Conservation (phyloP, 108 stramenopile genomes). For the Schizochytrium sp. region DNA sequence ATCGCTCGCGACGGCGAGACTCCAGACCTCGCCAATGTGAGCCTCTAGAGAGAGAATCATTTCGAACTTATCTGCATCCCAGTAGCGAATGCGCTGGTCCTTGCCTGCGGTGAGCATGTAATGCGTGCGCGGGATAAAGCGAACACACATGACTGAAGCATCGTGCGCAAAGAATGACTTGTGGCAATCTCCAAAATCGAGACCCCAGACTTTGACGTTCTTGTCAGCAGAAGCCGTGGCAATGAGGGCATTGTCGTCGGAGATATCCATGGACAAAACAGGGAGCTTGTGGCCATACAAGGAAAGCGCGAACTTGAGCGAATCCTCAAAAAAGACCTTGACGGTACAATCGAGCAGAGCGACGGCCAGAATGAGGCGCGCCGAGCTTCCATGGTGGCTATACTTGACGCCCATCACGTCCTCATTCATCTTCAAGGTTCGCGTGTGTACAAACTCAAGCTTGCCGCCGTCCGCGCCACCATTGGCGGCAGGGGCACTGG, state of each 20-base stretch:
- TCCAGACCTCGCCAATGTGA: conserved; percentile 77
- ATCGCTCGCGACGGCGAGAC: conserved; percentile 67
- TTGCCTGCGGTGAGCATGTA: conserved; percentile 88
- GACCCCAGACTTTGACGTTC: conserved; percentile 92
- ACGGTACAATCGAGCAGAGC: conserved; percentile 85
- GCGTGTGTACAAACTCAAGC: conserved; percentile 64
- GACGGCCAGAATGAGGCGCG: conserved; percentile 63
- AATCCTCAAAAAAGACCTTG: conserved; percentile 95
- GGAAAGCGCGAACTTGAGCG: conserved; percentile 89
- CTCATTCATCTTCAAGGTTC: conserved; percentile 82
- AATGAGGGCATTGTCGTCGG: conserved; percentile 83
- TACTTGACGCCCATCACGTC: conserved; percentile 85
- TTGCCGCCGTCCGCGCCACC: not conserved
- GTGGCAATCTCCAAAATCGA: conserved; percentile 99
- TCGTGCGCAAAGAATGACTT: conserved; percentile 89
- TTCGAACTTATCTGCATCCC: conserved; percentile 95
- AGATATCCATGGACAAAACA: conserved; percentile 80
- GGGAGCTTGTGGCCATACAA: conserved; percentile 97
- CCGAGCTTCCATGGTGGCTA: conserved; percentile 52
- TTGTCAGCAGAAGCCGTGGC: conserved; percentile 93
- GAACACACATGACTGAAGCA: conserved; percentile 82
- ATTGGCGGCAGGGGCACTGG: no score
- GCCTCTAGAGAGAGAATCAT: conserved; percentile 78
- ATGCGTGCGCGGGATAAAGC: conserved; percentile 78
- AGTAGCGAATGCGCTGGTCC: conserved; percentile 81